Base-by-base conservation (phyloP, 768 basidiomycete species). In the Mrakia gelida region DNA sequence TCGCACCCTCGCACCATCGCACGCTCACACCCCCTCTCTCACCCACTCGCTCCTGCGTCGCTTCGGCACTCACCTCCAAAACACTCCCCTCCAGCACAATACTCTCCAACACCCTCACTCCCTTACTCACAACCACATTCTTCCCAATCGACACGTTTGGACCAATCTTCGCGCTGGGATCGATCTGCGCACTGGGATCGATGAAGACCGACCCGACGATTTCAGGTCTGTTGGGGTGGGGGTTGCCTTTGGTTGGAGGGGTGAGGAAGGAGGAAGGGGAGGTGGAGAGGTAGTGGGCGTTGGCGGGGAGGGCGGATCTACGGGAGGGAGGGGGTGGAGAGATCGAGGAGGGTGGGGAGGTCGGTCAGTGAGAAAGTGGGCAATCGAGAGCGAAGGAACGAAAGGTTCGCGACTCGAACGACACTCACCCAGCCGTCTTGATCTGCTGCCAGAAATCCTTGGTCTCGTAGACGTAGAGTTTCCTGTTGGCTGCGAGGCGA, bases 261-360 rank as follows among this genome's bases (percentile, higher is more conserved):
- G 63, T 41, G 67, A 70, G 67, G 34, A 41, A 41, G 67, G 41
- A 41, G 13, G 67, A 9, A 23, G 83, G 38, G 85, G 83, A 26
- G 82, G 81, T 83, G 32, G 82, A 75, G 34, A 87, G 83, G 81
- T 86, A 85, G 71, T 86, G 84, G 15, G 84, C 83, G 38, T 85
- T 85, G 34, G 86, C 86, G 3, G 86, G 85, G n/a, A 87, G 83
- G 49, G 86, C 86, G 52, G 85, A 86, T n/a, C 84, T 85, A 10
- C 45, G 38, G 45, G 45, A 45, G 9, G 11, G 45, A 10, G 15
- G 11, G 45, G 15, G 1, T 10, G 45, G 45, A 45, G 45, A 13
- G 45, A 45, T 1, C 7, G 11, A 45, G 45, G 45, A 45, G 15
- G 41, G 28, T 11, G 56, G 28, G 21, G 21, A 9, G 18, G 16